phyloP scores from a whole-genome alignment of 139 green algal genomes.

The Microglena sp. region DNA sequence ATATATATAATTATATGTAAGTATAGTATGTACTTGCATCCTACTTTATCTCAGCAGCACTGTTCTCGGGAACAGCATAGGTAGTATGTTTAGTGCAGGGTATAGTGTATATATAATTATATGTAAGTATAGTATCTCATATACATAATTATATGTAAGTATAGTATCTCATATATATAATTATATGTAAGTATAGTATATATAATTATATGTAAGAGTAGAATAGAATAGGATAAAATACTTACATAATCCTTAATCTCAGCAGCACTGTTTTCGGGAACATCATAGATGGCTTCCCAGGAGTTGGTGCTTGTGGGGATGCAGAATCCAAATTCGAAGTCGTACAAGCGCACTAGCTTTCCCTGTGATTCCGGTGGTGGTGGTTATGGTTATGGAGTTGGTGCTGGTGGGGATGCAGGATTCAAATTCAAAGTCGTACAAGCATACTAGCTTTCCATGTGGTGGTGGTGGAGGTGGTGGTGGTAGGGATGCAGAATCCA shows the following conservation, averaged over 20 bases:
- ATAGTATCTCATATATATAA: too few species aligned
- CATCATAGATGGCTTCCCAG: conserved; percentile 59
- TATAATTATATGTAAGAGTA: too few species aligned
- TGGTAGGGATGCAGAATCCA: conserved; percentile 61
- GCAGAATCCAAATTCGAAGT: conserved; percentile 67
- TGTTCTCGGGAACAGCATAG: conserved; percentile 40
- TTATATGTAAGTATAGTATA: too few species aligned
- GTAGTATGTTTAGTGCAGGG: too few species aligned
- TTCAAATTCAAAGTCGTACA: conserved; percentile 61
- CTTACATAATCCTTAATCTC: conserved; percentile 25
- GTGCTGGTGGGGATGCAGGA: conserved; percentile 59
- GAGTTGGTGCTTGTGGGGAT: conserved; percentile 54
- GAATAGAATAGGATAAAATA: background rate
- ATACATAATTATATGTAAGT: too few species aligned
- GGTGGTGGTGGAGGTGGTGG: too few species aligned
- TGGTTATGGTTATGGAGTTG: too few species aligned
- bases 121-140: too few species aligned
- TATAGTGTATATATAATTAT: too few species aligned
- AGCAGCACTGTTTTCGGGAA: conserved; percentile 27
- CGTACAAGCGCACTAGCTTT: conserved; percentile 46
- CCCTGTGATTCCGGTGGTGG: conserved; percentile 23
- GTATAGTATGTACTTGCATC: too few species aligned
- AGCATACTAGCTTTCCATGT: conserved; percentile 40
- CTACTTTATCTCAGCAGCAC: conserved; percentile 10
- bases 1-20: too few species aligned